Evolutionary conservation across 1,139 yeast species (phyloP), one percentile per base, ranked within the genome.

Genomic region (Sugiyamaella pinicola): DNA sequence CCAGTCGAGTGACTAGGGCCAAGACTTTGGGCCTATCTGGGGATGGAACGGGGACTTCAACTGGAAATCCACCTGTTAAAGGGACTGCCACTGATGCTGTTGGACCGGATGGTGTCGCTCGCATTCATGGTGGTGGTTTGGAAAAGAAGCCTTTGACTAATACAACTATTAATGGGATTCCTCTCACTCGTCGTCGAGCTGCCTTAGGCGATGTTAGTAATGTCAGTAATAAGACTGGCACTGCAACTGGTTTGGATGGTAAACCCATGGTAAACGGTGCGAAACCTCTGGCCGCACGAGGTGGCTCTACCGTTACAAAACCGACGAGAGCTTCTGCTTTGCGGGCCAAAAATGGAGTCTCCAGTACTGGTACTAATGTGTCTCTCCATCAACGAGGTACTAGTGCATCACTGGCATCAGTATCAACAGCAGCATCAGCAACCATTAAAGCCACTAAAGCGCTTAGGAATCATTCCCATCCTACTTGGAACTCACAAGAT

Each of bases 191-290:
- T n/a, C 60, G 65, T 34, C 61, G 71, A 17, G 66, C 71, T 24
- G 71, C 70, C 8, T 57, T 68, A 29, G 70, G 68, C 4, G 71
- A 68, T 51, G 60, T 68, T 26, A 66, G 68, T 49, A 68, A 67
- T 49, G 64, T 65, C 31, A 56, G 58, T 29, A 63, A 62, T 35
- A 53, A 55, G 28, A 28, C 13, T 12, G 28, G 24, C 7, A 22
- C 35, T 31, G 17, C 12, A 8, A 34, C 26, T 18, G 42, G 40
- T n/a, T 17, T 44, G 8, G 48, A 26, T 22, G 39, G 39, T 10
- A 44, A 44, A 19, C 19, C 31, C 1, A 24, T 52, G 34, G 42
- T 6, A 8, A 9, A 15, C 12, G 47, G 55, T 2, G 51, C 50
- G 18, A 46, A 49, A 33, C 55, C 42, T 34, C 12, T 19, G 21